Conservation (phyloP, 2,329 filamentous ascomycete species). For the Fusarium sp. region DNA sequence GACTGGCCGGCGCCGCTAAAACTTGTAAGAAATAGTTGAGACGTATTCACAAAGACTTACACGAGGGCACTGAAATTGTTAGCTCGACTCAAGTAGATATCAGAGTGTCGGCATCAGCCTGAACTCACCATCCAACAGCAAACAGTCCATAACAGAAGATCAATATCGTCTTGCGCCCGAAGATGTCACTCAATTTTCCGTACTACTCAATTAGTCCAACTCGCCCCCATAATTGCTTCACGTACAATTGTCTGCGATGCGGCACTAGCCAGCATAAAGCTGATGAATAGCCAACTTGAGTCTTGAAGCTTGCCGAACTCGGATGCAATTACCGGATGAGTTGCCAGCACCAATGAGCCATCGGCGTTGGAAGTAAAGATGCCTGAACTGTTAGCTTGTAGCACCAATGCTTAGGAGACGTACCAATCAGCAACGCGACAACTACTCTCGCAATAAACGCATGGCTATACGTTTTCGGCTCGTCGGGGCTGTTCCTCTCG, state of each 20-base stretch:
- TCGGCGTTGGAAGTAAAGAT: constrained; percentile 74
- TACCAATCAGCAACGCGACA: not conserved
- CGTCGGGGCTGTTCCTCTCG: not conserved
- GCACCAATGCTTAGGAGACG: too few species aligned
- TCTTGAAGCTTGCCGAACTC: constrained; percentile 66
- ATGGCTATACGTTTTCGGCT: not conserved
- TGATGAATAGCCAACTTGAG: constrained; percentile 56
- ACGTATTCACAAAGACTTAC: not conserved
- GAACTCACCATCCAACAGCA: constrained; percentile 50
- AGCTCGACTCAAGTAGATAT: too few species aligned
- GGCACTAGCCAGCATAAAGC: constrained; percentile 46
- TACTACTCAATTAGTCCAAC: constrained; percentile 40
- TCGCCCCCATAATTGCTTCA: accelerated
- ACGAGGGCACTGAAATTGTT: constrained; percentile 20
- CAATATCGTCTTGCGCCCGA: constrained; percentile 40
- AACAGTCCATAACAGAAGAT: constrained; percentile 44
- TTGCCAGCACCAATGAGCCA: constrained; percentile 71
- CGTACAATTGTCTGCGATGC: constrained; percentile 42
- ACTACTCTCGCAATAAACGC: not conserved
- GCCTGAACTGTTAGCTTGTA: not conserved
- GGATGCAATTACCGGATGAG: constrained; percentile 69
- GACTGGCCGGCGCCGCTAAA: constrained; percentile 53
- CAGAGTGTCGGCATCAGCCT: too few species aligned
- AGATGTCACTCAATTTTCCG: constrained; percentile 45
- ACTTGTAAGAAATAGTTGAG: not conserved